phyloP scores from a whole-genome alignment of 805 yeast species.

The Saccharomycopsis amapae region DNA sequence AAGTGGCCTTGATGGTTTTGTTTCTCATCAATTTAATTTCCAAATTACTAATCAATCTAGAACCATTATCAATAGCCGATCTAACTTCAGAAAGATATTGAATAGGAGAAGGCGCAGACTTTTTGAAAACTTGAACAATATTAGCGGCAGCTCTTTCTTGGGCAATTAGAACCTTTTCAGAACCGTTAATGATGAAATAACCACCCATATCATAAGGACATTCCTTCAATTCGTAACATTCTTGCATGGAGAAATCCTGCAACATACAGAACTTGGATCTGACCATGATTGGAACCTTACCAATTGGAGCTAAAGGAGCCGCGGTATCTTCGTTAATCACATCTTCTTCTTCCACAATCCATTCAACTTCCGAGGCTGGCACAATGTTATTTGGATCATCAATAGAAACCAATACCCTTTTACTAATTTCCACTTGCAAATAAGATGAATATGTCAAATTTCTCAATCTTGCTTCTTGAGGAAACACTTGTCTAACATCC shows the following conservation, averaged over 20 bases:
- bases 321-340: slow-evolving; percentile 40
- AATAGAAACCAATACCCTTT: slow-evolving; percentile 75
- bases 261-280: slow-evolving; percentile 94
- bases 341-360: slow-evolving; percentile 42
- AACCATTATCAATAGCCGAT: slow-evolving; percentile 95
- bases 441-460: slow-evolving; percentile 96
- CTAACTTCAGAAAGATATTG: slow-evolving; percentile 95
- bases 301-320: slow-evolving; percentile 56
- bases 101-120: slow-evolving; percentile 94
- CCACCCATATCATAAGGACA: slow-evolving; percentile 99
- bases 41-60: slow-evolving; percentile 86
- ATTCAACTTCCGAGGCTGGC: slow-evolving; percentile 48
- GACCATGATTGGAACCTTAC: slow-evolving; percentile 97
- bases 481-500: slow-evolving; percentile 97
- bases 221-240: slow-evolving; percentile 90
- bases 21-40: slow-evolving; percentile 89
- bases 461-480: slow-evolving; percentile 96
- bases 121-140: slow-evolving; percentile 96
- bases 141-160: slow-evolving; percentile 99
- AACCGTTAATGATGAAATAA: slow-evolving; percentile 95
- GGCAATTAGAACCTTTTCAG: slow-evolving; percentile 96
- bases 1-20: slow-evolving; percentile 87
- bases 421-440: slow-evolving; percentile 90
- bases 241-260: slow-evolving; percentile 84
- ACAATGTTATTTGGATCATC: slow-evolving; percentile 48